These are phyloP conservation scores for Neopestalotiopsis sp. DNA, from an alignment of 2,329 filamentous ascomycete species.

Conservation along the genomic window DNA sequence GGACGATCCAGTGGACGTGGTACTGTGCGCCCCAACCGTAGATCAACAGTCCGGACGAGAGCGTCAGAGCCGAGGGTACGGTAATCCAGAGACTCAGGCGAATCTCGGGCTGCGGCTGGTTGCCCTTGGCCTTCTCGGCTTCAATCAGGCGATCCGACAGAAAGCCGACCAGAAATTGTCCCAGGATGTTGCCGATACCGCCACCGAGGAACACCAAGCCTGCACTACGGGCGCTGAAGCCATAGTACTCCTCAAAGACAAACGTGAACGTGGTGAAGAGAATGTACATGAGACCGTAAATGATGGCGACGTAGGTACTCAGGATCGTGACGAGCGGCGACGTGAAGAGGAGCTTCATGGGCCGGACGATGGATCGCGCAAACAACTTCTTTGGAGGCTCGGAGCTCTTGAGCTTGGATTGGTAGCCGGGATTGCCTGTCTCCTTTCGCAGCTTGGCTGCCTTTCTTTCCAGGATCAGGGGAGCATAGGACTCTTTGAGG, in stretches of 20 bases:
- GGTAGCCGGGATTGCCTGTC: constrained; percentile 40
- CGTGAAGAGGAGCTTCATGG: constrained; percentile 42
- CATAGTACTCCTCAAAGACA: constrained; percentile 44
- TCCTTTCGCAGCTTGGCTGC: constrained; percentile 44
- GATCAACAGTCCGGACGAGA: constrained; percentile 37
- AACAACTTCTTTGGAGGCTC: constrained; percentile 37
- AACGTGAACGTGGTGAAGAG: constrained; percentile 48
- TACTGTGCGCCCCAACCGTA: constrained; percentile 50
- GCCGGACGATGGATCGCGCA: constrained; percentile 40
- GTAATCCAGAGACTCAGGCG: constrained; percentile 31
- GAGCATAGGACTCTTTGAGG: constrained; percentile 45
- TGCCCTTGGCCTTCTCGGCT: constrained; percentile 49
- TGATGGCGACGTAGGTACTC: constrained; percentile 34
- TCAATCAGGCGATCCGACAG: constrained; percentile 53
- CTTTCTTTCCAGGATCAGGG: constrained; percentile 42
- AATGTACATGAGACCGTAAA: constrained; percentile 44
- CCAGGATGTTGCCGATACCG: constrained; percentile 45
- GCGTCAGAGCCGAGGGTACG: constrained; percentile 30
- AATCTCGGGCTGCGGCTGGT: constrained; percentile 34
- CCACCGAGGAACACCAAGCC: constrained; percentile 47
- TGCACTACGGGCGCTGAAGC: constrained; percentile 39
- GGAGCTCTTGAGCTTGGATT: constrained; percentile 51
- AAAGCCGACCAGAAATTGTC: constrained; percentile 46
- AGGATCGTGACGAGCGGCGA: constrained; percentile 41
- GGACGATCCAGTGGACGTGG: constrained; percentile 53